Base-by-base conservation (phyloP, 257 asterid genomes). In the Salvia splendens region DNA sequence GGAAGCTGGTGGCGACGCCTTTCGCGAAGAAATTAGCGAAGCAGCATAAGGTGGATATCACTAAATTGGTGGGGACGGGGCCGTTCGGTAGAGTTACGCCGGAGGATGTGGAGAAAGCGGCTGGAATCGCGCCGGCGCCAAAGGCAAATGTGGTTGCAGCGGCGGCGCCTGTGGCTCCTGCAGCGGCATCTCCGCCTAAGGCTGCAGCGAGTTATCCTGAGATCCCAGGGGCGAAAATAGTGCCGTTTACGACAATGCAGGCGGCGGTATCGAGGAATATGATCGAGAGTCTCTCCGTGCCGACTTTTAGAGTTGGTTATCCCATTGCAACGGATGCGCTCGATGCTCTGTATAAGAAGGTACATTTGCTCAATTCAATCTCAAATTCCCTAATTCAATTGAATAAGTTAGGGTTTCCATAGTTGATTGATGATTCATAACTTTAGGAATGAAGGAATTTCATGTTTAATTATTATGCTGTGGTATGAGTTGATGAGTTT, bases 91-190 rank as follows among this genome's bases (percentile, higher is more conserved):
- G 99, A 80, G 77, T 93, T 5, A 88, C 92, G 36, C 86, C 96
- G 0, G 92, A 83, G 77, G 99, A 93, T 78, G 94, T 93, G 68
- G 97, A 90, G 84, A 87, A 87, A 73, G 96, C 93, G 0, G 95
- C 96, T 4, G 96, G 97, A 33, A 81, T 92, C 74, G 14, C 79
- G 3, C 81, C 87, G 12, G 59, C 67, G 0, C 74, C 87, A 0
- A 75, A 84, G 68, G 80, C 79, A 65, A 75, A 20, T 69, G 79
- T 72, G 55, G 30, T 24, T 24, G 58, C 46, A 2, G 74, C 67
- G 1, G 57, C 79, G 11, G 78, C 67, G 30, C 30, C 30, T 4
- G 38, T 33, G 55, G 30, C 30, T 24, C 61, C 46, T 3, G 74
- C 67, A 1, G 57, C 79, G 11, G 78, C 67, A 0, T 67, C 84